Conservation (phyloP, 768 basidiomycete species). For the Neoboletus brunneissimus region DNA sequence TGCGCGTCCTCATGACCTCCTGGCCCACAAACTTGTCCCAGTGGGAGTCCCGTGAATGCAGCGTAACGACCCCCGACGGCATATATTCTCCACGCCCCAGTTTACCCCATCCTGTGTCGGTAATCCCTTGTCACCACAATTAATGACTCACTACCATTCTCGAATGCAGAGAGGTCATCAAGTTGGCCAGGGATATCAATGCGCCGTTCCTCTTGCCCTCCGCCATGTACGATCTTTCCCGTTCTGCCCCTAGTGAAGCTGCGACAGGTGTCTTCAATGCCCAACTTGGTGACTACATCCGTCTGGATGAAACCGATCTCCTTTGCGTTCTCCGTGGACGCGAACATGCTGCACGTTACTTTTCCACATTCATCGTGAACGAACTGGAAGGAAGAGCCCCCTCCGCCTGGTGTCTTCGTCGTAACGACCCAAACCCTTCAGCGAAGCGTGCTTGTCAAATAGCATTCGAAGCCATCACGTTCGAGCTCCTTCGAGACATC, state of each 20-base stretch:
- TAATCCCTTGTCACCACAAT: slow-evolving; percentile 8
- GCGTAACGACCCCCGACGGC: slow-evolving; percentile 47
- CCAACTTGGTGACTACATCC: slow-evolving; percentile 38
- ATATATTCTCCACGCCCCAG: slow-evolving; percentile 52
- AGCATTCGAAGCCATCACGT: slow-evolving; percentile 71
- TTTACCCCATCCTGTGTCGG: slow-evolving; percentile 70
- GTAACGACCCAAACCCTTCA: slow-evolving; percentile 43
- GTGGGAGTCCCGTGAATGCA: slow-evolving; percentile 70
- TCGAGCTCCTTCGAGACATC: slow-evolving; percentile 70
- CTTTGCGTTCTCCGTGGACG: slow-evolving; percentile 62
- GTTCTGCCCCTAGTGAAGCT: slow-evolving; percentile 60
- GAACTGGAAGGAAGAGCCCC: slow-evolving; percentile 65
- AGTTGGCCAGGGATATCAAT: slow-evolving; percentile 56
- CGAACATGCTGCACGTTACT: slow-evolving; percentile 68
- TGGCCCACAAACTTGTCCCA: slow-evolving; percentile 63
- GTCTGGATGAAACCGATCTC: slow-evolving; percentile 49
- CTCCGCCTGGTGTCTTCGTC: slow-evolving; percentile 47
- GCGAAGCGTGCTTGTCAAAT: slow-evolving; percentile 59
- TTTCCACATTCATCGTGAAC: slow-evolving; percentile 74
- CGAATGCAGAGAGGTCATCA: slow-evolving; percentile 55
- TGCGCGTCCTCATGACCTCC: slow-evolving; percentile 46
- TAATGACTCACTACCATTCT: slow-evolving; percentile 6
- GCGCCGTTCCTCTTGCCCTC: slow-evolving; percentile 62
- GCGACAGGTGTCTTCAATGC: slow-evolving; percentile 48
- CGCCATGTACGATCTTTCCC: slow-evolving; percentile 79